Evolutionary conservation across 2,329 filamentous ascomycete species (phyloP).

Genomic region (Epichloe coenophiala): DNA sequence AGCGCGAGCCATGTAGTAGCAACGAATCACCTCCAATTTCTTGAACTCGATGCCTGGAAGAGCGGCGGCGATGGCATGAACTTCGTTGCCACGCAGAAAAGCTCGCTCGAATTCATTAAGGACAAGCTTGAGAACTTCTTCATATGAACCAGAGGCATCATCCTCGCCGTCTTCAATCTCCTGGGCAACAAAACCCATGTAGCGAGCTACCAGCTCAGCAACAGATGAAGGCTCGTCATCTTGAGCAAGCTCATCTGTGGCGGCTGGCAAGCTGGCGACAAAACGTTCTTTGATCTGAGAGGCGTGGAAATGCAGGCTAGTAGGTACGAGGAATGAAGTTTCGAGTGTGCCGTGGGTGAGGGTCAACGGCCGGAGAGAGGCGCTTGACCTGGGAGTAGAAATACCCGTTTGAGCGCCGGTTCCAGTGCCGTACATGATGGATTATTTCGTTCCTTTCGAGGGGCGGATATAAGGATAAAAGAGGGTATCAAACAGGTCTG

Average conservation of each 20-base stretch:
- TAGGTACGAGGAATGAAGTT: slow-evolving; percentile 89
- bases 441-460: background rate
- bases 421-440: slow-evolving; percentile 71
- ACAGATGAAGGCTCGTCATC: slow-evolving; percentile 98
- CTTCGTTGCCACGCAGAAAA: slow-evolving; percentile 90
- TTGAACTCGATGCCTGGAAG: slow-evolving; percentile 86
- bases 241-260: slow-evolving; percentile 92
- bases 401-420: slow-evolving; percentile 89
- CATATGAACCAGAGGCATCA: slow-evolving; percentile 72
- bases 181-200: slow-evolving; percentile 76
- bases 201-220: slow-evolving; percentile 81
- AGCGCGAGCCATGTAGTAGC: slow-evolving; percentile 82
- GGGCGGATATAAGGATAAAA: background rate
- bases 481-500: slow-evolving; percentile 30
- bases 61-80: slow-evolving; percentile 74
- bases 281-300: slow-evolving; percentile 90
- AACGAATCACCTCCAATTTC: slow-evolving; percentile 77
- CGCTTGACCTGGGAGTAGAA: slow-evolving; percentile 86
- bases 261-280: slow-evolving; percentile 66
- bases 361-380: slow-evolving; percentile 81
- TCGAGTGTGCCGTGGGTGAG: slow-evolving; percentile 91
- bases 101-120: slow-evolving; percentile 94
- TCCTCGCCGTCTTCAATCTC: slow-evolving; percentile 92
- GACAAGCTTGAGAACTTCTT: slow-evolving; percentile 83
- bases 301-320: slow-evolving; percentile 89